These are phyloP conservation scores for Metschnikowia hibisci DNA, from an alignment of 805 yeast species.

Conservation along the genomic window DNA sequence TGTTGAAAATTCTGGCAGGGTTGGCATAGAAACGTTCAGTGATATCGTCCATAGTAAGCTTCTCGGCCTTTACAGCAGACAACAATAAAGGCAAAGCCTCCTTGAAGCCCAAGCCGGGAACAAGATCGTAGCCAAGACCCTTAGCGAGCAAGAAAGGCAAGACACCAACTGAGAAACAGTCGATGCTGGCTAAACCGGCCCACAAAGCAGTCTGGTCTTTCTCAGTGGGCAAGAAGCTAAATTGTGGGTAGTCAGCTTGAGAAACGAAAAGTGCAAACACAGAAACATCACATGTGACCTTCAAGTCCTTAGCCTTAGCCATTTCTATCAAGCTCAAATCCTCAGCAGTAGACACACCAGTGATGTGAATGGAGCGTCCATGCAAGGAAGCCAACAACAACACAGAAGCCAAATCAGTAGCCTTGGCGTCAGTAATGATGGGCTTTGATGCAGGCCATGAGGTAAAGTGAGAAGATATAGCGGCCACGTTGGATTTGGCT, in stretches of 20 bases:
- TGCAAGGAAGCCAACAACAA: constrained; percentile 85
- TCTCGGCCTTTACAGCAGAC: constrained; percentile 72
- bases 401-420: constrained; percentile 90
- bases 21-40: constrained; percentile 69
- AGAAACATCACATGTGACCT: constrained; percentile 87
- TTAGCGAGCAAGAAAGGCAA: constrained; percentile 71
- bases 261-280: constrained; percentile 75
- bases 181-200: constrained; percentile 68
- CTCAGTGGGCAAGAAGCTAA: constrained; percentile 70
- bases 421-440: constrained; percentile 86
- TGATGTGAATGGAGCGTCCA: constrained; percentile 79
- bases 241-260: constrained; percentile 67
- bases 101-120: constrained; percentile 72
- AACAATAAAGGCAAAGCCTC: constrained; percentile 81
- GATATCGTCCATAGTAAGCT: constrained; percentile 69
- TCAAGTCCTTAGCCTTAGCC: constrained; percentile 77
- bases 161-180: constrained; percentile 82
- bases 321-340: constrained; percentile 80
- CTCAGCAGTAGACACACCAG: constrained; percentile 75
- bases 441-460: constrained; percentile 84
- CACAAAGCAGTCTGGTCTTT: constrained; percentile 81
- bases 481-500: constrained; percentile 64
- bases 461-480: constrained; percentile 73
- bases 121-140: constrained; percentile 55
- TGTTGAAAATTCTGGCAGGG: constrained; percentile 77